phyloP scores from a whole-genome alignment of 805 yeast species.

The Groenewaldozyma tartarivorans region DNA sequence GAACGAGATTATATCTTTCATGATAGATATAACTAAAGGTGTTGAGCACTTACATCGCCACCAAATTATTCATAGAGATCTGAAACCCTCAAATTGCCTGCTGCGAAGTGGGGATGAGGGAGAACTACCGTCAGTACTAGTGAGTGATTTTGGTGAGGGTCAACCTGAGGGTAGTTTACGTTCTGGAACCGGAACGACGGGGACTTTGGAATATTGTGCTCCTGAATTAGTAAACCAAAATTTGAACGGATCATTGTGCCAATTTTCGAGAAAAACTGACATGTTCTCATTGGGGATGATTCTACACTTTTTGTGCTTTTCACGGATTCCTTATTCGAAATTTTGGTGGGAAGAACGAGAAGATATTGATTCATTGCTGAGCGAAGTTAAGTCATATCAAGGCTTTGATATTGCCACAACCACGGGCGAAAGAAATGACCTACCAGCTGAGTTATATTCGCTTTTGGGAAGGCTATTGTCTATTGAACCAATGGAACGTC shows the following conservation, averaged over 20 bases:
- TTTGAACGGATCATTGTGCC: constrained; percentile 31
- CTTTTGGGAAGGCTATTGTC: constrained; percentile 34
- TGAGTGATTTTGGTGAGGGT: constrained; percentile 87
- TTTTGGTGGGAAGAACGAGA: constrained; percentile 18
- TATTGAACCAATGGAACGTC: constrained; percentile 31
- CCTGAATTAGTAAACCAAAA: constrained; percentile 55
- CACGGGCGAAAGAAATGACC: constrained; percentile 18
- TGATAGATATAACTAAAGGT: constrained; percentile 60
- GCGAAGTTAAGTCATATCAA: constrained; percentile 27
- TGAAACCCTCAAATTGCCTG: constrained; percentile 83
- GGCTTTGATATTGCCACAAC: constrained; percentile 22
- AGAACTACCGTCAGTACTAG: constrained; percentile 57
- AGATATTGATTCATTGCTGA: constrained; percentile 27
- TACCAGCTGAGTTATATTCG: constrained; percentile 25
- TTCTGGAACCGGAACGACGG: constrained; percentile 73
- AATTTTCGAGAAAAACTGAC: constrained; percentile 67
- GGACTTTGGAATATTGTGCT: constrained; percentile 80
- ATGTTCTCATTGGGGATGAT: constrained; percentile 79
- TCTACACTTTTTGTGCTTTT: constrained; percentile 64
- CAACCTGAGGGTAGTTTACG: constrained; percentile 59
- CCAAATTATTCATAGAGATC: constrained; percentile 78
- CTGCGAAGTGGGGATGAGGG: constrained; percentile 13
- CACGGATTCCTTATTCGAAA: constrained; percentile 50
- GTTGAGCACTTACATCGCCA: constrained; percentile 60
- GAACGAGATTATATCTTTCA: constrained; percentile 57